Conservation (phyloP, 176 grass and related monocot species). For the Neostapfia colusana region DNA sequence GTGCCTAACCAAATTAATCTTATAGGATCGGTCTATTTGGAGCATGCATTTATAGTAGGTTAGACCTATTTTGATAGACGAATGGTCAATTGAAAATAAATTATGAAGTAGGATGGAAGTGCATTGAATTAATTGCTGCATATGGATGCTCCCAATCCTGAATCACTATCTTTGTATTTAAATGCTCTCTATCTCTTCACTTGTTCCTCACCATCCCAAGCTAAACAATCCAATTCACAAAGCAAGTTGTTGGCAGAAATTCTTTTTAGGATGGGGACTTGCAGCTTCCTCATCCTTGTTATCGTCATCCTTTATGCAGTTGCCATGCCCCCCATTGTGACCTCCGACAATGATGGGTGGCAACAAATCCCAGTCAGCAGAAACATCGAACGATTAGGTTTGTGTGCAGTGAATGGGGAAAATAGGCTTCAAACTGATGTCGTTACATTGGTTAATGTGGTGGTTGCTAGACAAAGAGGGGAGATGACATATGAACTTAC, state of each 20-base stretch:
- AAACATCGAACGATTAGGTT: not conserved
- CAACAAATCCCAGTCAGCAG: not conserved
- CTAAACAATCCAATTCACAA: no score
- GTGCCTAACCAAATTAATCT: no score
- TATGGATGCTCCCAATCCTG: not conserved
- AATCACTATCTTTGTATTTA: no score
- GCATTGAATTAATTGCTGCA: not conserved
- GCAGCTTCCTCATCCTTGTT: not conserved
- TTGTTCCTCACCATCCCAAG: no score
- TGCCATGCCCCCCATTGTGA: not conserved
- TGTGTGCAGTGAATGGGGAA: not conserved
- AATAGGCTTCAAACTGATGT: no score
- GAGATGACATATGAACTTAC: no score
- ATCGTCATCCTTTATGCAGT: not conserved
- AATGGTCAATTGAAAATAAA: not conserved
- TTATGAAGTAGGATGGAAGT: not conserved
- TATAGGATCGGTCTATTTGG: no score
- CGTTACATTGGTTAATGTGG: no score
- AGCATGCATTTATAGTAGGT: not conserved
- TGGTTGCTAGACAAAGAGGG: no score
- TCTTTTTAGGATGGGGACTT: not conserved
- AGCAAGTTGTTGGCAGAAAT: no score
- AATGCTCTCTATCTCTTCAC: no score
- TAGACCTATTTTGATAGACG: not conserved
- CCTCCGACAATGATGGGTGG: not conserved